Evolutionary conservation across 441 rosid species (phyloP), one percentile per base, ranked within the genome.

Genomic region (Gossypium trilobum): DNA sequence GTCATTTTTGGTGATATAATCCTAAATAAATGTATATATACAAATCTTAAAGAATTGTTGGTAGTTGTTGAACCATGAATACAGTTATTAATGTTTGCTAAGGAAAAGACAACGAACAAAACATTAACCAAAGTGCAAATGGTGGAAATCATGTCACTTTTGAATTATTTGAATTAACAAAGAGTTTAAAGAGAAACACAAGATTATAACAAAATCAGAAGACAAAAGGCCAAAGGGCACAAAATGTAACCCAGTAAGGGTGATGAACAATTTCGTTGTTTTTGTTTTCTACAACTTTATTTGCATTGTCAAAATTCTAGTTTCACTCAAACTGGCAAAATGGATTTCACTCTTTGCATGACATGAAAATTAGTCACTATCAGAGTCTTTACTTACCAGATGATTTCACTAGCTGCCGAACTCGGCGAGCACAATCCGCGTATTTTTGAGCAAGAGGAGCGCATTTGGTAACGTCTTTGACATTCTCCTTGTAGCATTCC

Each of bases 401-500:
- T 5, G 81, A 74, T 59, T 74, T 76, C 61, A 73, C 83, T 76
- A 81, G 88, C 80, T 86, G 91, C 80, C 85, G 83, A n/a, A 66
- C 87, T 77, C 82, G 77, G 77, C 86, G 88, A 58, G 91, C 90
- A 44, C 99, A 94, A 33, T 92, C 89, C 7, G 90, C 82, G 50
- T 81, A 94, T 67, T 73, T 84, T 79, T 59, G 77, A 22, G 87
- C 88, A 5, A 89, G 76, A 52, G 81, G 81, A 67, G 77, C 80
- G 77, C 97, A 94, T 82, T 87, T 90, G 72, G 91, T 77, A n/a
- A 88, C 83, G 72, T 88, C 85, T 36, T 80, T 75, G 10, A 70
- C 61, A 55, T 83, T 82, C 75, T 87, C 92, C 80, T 86, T 86
- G 89, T 90, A 92, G 84, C 99, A 94, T 58, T 86, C 73, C 78